These are phyloP conservation scores for Ascochyta koolunga DNA, from an alignment of 2,329 filamentous ascomycete species.

Conservation along the genomic window DNA sequence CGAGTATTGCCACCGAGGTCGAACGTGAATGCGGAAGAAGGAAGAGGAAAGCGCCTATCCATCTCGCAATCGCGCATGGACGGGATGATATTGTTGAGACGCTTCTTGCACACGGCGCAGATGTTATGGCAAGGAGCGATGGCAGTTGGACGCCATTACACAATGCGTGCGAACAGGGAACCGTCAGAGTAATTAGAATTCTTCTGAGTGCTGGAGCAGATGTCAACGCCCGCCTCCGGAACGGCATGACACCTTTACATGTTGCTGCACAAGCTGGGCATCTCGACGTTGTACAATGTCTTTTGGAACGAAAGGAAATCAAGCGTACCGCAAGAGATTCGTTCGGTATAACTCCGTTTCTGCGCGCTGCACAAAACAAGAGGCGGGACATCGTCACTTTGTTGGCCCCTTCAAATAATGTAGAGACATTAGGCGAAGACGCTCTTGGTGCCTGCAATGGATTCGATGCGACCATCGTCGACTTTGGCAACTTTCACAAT, in stretches of 20 bases:
- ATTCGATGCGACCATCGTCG: constrained; percentile 49
- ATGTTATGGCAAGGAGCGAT: constrained; percentile 43
- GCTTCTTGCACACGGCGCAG: constrained; percentile 37
- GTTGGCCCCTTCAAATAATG: constrained; percentile 50
- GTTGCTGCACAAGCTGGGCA: constrained; percentile 46
- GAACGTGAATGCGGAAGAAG: constrained; percentile 43
- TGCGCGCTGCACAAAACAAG: constrained; percentile 50
- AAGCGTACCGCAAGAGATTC: constrained; percentile 50
- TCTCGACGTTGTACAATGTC: constrained; percentile 43
- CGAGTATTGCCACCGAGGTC: constrained; percentile 32
- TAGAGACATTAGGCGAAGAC: constrained; percentile 44
- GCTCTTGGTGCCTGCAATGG: constrained; percentile 45
- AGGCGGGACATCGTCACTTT: constrained; percentile 50
- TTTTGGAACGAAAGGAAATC: constrained; percentile 45
- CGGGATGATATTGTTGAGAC: constrained; percentile 46
- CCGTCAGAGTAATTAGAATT: constrained; percentile 37
- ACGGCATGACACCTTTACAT: constrained; percentile 48
- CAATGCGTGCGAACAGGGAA: constrained; percentile 44
- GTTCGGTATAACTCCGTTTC: constrained; percentile 53
- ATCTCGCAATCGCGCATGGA: constrained; percentile 42
- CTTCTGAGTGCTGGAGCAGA: constrained; percentile 42
- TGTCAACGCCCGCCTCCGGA: constrained; percentile 40
- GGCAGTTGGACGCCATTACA: constrained; percentile 44
- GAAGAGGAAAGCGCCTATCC: constrained; percentile 45
- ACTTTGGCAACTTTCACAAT: constrained; percentile 48